Base-by-base conservation (phyloP, 805 yeast genomes). In the Metschnikowia kofuensis region DNA sequence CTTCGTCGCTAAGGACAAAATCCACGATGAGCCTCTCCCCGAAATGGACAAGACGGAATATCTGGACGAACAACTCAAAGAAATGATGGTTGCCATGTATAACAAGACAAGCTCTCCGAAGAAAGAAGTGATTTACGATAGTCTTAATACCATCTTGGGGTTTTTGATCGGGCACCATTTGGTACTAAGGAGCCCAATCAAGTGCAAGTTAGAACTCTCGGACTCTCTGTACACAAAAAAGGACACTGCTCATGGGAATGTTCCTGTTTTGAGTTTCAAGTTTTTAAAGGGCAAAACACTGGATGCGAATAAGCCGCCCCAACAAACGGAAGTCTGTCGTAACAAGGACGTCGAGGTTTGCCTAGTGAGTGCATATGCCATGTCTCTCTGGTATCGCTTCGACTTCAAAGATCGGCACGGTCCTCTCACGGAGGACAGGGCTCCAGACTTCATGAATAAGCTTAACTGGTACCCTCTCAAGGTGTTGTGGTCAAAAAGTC, bases 111-210 rank as follows among this genome's bases (percentile, higher is more conserved):
- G 40, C 7, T 30, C 44, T 10, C 7, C 34, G 6, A 32, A 15
- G 6, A 21, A 35, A 16, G 27, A 6, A 14, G 40, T 35, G 10
- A 35, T 40, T n/a, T 40, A 35, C 13, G 8, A 28, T 8, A 46
- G 49, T 8, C 35, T 49, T 14, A 49, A 45, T 31, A 43, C 49
- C n/a, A 29, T 27, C 2, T 41, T 45, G 40, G 44, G 38, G 26
- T 28, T 49, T 32, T 35, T 49, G 28, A 13, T 42, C 38, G 52
- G 46, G 11, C 52, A 49, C 15, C 47, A 38, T 16, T 36, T 41
- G 13, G 15, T 45, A 9, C 35, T 45, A 11, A 15, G 52, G 16
- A 29, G 49, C 11, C 28, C n/a, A 15, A 42, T 37, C 34, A 49
- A 49, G 32, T 12, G 27, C 11, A 28, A 7, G 7, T 27, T 27